Percentiles rank a stretch among this genome's conserved stretches.
These are phyloP conservation scores for Trichosporon sp. DNA, from an alignment of 1,284 basidiomycete genomes.

Conservation along the genomic window DNA sequence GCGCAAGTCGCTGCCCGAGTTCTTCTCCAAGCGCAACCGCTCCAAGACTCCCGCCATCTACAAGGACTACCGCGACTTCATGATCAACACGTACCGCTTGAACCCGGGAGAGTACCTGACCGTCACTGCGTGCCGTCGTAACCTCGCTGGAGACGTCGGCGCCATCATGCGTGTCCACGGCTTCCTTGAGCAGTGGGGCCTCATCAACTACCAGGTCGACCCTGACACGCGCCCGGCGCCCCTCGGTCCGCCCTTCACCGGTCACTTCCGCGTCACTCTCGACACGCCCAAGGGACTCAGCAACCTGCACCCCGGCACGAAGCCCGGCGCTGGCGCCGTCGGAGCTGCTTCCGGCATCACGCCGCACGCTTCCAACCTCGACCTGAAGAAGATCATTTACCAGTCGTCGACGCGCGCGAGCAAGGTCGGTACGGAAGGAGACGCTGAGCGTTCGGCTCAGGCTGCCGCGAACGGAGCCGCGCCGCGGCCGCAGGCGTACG, in stretches of 20 bases:
- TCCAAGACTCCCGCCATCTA: conserved; percentile 96
- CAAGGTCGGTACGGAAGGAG: conserved; percentile 64
- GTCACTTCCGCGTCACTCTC: conserved; percentile 95
- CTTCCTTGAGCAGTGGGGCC: conserved; percentile 97
- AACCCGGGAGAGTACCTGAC: conserved; percentile 96
- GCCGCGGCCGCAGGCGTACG: conserved; percentile 62
- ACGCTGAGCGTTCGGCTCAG: conserved; percentile 66
- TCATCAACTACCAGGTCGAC: conserved; percentile 99
- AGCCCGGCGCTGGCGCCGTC: conserved; percentile 56
- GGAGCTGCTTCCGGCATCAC: conserved; percentile 53
- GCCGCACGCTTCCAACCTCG: conserved; percentile 69
- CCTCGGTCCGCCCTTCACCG: conserved; percentile 94
- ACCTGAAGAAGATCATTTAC: conserved; percentile 83
- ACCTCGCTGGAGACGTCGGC: conserved; percentile 96
- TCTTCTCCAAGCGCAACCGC: conserved; percentile 94
- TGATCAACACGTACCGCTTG: conserved; percentile 97
- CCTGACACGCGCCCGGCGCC: conserved; percentile 92
- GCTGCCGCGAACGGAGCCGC: conserved; percentile 62
- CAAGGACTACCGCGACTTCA: conserved; percentile 99
- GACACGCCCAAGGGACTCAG: conserved; percentile 95
- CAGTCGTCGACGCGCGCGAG: conserved; percentile 78
- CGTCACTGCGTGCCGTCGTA: conserved; percentile 93
- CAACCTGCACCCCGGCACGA: conserved; percentile 83
- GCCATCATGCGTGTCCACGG: conserved; percentile 99
- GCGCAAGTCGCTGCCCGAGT: conserved; percentile 89